Evolutionary conservation across 2,329 filamentous ascomycete species (phyloP), one percentile per base, ranked within the genome.

Genomic region (Pseudogymnoascus sp.): DNA sequence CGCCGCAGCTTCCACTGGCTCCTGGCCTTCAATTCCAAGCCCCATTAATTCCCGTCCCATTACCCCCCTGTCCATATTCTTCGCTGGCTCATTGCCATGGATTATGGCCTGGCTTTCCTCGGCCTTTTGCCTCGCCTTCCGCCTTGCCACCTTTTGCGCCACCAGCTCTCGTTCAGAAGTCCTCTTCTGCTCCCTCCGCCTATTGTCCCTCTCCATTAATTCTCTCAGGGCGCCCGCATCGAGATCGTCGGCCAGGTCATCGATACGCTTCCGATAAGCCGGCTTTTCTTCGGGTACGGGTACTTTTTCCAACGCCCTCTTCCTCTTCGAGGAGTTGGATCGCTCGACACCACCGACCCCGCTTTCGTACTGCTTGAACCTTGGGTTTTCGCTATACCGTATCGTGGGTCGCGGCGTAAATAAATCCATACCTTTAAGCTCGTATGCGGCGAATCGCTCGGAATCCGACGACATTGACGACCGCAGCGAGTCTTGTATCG

Each of bases 201-300:
- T 84, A 66, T 87, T 82, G 70, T 99, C 94, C 63, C 94, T 81
- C 68, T 99, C 94, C 83, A 99, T 88, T 30, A 97, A 79, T 71
- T 96, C 89, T 62, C 93, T 83, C 38, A 99, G 73, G 67, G 91
- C 92, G 59, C 88, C 84, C 3, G 94, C 89, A 74, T 91, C 90
- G 60, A 99, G 79, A 62, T 90, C 88, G 70, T 97, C 89, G 20
- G 91, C 94, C 47, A 97, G 75, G 73, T 89, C 76, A 75, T 90
- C 75, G 71, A 89, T 74, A 69, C 84, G 75, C 74, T 87, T 85
- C 67, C 83, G 82, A 2, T 81, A 81, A 65, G 80, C 84, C 28
- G 86, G 69, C 0, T 76, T 79, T 37, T 84, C 85, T 63, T 90
- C 84, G 0, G 82, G 79, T 14, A 86, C 83, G n/a, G 80, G 74